Conservation (phyloP, 805 yeast species). For the Tetrapisispora nanseiensis region DNA sequence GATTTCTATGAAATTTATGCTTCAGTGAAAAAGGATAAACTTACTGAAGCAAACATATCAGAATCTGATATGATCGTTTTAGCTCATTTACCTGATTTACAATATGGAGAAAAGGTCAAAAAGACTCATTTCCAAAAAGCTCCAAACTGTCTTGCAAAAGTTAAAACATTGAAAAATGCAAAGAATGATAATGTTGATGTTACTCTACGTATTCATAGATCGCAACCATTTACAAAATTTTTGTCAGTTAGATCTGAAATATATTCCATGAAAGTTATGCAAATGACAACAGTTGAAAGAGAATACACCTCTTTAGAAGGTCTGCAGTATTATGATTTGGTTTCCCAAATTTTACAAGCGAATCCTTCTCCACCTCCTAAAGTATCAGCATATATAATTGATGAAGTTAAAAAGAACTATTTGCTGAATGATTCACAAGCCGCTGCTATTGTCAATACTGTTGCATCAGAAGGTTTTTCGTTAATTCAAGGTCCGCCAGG, state of each 20-base stretch:
- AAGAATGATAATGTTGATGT: conserved; percentile 62
- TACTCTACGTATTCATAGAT: conserved; percentile 53
- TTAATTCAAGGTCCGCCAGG: conserved; percentile 99
- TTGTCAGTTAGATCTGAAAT: conserved; percentile 57
- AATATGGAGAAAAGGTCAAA: conserved; percentile 19
- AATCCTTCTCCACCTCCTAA: conserved; percentile 33
- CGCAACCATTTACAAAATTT: conserved; percentile 37
- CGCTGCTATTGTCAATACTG: conserved; percentile 69
- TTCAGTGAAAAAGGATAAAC: conserved; percentile 44
- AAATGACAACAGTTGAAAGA: conserved; percentile 86
- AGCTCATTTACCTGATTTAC: conserved; percentile 38
- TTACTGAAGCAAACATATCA: conserved; percentile 44
- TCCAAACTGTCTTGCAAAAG: conserved; percentile 62
- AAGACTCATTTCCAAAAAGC: conserved; percentile 30
- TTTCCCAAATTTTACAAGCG: conserved; percentile 58
- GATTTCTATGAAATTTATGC: conserved; percentile 82
- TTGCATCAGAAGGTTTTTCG: conserved; percentile 63
- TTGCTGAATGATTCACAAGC: conserved; percentile 86
- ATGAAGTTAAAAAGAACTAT: conserved; percentile 38
- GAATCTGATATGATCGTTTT: conserved; percentile 73
- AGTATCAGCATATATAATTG: conserved; percentile 31
- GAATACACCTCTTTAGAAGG: conserved; percentile 81
- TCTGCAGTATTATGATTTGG: conserved; percentile 68
- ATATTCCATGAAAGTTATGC: conserved; percentile 66
- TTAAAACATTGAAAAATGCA: conserved; percentile 59